Evolutionary conservation across 2,329 filamentous ascomycete genomes (phyloP).

Genomic region (Colletotrichum sp.): DNA sequence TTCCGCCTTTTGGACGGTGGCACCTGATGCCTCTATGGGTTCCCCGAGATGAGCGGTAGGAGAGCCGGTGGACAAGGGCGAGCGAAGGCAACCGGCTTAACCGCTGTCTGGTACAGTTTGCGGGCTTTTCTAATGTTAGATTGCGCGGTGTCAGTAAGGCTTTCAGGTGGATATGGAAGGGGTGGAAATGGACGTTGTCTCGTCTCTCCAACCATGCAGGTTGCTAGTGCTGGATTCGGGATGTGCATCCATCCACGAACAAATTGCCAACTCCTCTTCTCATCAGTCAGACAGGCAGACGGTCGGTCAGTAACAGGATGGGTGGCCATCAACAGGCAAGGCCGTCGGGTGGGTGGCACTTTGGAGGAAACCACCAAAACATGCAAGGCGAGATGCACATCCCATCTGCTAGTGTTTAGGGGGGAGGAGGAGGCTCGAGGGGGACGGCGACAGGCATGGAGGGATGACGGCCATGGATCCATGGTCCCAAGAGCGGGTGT

Average conservation of each 20-base stretch:
- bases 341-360: constrained; percentile 12
- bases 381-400: constrained; percentile 21
- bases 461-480: constrained; percentile 3
- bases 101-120: background rate
- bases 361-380: constrained; percentile 18
- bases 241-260: constrained; percentile 21
- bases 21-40: background rate
- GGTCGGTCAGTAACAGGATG: background rate
- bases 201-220: background rate
- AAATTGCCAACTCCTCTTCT: constrained; percentile 22
- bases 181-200: background rate
- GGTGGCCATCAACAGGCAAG: background rate
- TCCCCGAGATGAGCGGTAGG: background rate
- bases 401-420: constrained; percentile 2
- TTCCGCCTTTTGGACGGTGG: background rate
- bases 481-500: constrained; percentile 8
- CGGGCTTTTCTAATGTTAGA: background rate
- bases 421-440: background rate
- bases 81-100: background rate
- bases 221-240: constrained; percentile 16
- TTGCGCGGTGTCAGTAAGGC: background rate
- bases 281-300: background rate
- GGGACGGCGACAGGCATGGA: background rate
- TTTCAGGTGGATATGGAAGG: background rate
- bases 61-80: background rate